Base-by-base conservation (phyloP, 129 eudicot genomes). In the Mikania micrantha region DNA sequence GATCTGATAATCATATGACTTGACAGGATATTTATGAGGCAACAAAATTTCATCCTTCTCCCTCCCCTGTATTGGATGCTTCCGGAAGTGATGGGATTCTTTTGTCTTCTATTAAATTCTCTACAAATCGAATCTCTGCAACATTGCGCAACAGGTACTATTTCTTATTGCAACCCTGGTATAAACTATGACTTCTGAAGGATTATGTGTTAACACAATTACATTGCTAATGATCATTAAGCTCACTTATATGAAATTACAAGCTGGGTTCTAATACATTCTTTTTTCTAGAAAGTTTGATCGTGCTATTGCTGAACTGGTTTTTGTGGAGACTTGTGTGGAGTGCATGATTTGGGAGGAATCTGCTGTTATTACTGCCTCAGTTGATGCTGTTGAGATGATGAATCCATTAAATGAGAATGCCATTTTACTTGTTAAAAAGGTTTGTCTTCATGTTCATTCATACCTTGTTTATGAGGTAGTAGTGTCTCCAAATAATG, bases 1-100 rank as follows among this genome's bases (percentile, higher is more conserved):
- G 53, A 40, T 31, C 45, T 66, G 28, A 81, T 72, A 34, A 34
- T 75, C 7, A 49, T 58, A 45, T 67, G 16, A 59, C 24, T 19
- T 59, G 67, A 64, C 86, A 93, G 99, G 99, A 93, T 81, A 93
- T 93, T 63, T 93, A 90, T 22, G 99, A 93, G 85, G 99, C 99
- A 38, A 93, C 99, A 67, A 84, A 86, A 78, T 93, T 93, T 71
- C 86, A 84, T 76, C 95, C 96, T 47, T 73, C 77, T 52, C 74
- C 85, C 66, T 77, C 82, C 59, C 41, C 67, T n/a, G 54, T 69
- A 75, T 63, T 69, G 50, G 89, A 87, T 63, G 70, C 83, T 74
- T 40, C 86, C 41, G 58, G 85, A n/a, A 74, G 69, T 82, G 87
- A 82, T 79, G 73, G 84, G 62, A 64, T 79, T 42, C 79, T 64